Base-by-base conservation (phyloP, 2,329 filamentous ascomycete genomes). In the Beauveria brongniartii region DNA sequence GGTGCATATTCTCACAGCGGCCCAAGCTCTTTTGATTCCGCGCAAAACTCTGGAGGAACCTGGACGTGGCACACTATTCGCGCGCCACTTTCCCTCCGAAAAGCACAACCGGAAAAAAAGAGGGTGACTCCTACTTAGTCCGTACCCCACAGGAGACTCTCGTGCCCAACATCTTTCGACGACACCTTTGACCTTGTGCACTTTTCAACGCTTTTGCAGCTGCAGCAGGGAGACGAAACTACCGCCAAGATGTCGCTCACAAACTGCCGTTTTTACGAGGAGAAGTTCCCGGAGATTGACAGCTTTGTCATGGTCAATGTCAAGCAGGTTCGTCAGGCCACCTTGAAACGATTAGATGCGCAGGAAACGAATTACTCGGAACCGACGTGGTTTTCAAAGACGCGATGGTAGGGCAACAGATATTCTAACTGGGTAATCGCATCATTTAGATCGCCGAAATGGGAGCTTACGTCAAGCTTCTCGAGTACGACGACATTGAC, bases 221-320 rank as follows among this genome's bases (percentile, higher is more conserved):
- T 43, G 37, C 41, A 41, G 34, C 20, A 34, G 44, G 48, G 55
- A 55, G 40, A 55, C 67, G 63, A 71, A 63, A 72, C 71, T 55
- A 74, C 78, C 80, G 80, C 82, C 84, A 89, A 75, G 71, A 96
- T 95, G 90, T 95, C 92, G 79, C 86, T 96, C 81, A 94, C 90
- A 75, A 96, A 96, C 80, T 96, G 90, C 78, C 91, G 92, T 72
- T 97, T 95, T 79, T 97, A 96, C 77, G 92, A 96, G 83, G 91
- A 96, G 80, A 96, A 96, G 79, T 97, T 89, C 65, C 73, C 74
- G 69, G 94, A 97, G 83, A 93, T 99, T 75, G 94, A 99, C 80
- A 96, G 91, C 83, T 97, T 97, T 79, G 95, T 99, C 74, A 99
- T 99, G 94, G 94, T 99, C 75, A 99, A 97, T 78, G 94, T 97